A percentile compares a stretch with the other conserved stretches of the same genome.
These are phyloP conservation scores for Papilionanthe hybrid DNA, from an alignment of 116 monocot species.

Conservation along the genomic window DNA sequence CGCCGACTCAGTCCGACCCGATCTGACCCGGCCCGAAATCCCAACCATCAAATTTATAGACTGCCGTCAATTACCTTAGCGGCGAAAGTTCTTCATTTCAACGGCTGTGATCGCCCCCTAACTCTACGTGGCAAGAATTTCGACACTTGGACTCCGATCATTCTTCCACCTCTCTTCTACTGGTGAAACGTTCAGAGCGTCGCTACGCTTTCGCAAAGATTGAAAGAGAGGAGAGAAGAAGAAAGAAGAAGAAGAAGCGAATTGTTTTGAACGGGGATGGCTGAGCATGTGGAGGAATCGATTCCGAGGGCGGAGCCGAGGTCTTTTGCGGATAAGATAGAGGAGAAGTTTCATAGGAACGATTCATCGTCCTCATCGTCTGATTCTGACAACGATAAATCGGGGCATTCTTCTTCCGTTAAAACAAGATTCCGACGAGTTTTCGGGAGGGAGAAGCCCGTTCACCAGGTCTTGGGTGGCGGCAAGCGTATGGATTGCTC, in stretches of 20 bases:
- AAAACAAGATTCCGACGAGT: not conserved
- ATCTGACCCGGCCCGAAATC: not conserved
- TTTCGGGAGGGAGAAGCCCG: slow-evolving; percentile 15
- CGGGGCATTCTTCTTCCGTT: not conserved
- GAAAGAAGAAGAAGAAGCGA: not conserved
- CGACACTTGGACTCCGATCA: not conserved
- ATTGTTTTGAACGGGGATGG: not conserved
- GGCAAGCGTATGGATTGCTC: slow-evolving; percentile 10
- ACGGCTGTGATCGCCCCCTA: not conserved
- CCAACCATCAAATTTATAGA: not conserved
- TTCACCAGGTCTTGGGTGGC: slow-evolving; percentile 15
- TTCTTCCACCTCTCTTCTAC: not conserved
- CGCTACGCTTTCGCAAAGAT: not conserved
- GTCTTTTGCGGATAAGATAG: slow-evolving; percentile 7
- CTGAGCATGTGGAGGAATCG: slow-evolving; percentile 16
- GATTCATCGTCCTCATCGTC: slow-evolving; percentile 10
- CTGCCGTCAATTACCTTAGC: not conserved
- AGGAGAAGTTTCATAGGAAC: not conserved
- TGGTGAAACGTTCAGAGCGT: not conserved
- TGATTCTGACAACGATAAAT: slow-evolving; percentile 15
- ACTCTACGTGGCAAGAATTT: not conserved
- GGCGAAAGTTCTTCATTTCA: not conserved
- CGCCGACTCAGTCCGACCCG: not conserved
- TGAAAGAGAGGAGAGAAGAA: no score
- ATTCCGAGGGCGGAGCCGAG: not conserved